phyloP scores from a whole-genome alignment of 495 filamentous ascomycete genomes.

The Aspergillus affinis region DNA sequence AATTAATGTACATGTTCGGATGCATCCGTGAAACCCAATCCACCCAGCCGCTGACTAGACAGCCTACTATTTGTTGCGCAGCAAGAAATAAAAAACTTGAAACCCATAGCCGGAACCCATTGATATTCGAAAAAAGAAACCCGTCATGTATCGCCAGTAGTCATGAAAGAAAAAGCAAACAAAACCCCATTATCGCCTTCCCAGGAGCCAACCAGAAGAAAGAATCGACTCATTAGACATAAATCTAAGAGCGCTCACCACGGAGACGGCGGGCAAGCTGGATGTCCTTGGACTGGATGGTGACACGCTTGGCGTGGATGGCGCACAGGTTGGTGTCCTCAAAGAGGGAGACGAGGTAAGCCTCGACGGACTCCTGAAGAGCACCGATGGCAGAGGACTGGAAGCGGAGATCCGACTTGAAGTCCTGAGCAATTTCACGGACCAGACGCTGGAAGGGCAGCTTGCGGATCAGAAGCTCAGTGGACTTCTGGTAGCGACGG shows the following conservation, averaged over 20 bases:
- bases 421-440: constrained; percentile 99
- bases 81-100: constrained; percentile 38
- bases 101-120: constrained; percentile 46
- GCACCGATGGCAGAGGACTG: constrained; percentile 99
- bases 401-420: constrained; percentile 99
- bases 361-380: constrained; percentile 99
- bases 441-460: constrained; percentile 99
- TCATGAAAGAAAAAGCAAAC: constrained; percentile 41
- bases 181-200: constrained; percentile 51
- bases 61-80: constrained; percentile 40
- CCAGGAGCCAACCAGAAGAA: constrained; percentile 39
- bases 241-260: constrained; percentile 80
- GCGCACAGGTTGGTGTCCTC: constrained; percentile 99
- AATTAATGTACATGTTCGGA: constrained; percentile 45
- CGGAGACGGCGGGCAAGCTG: constrained; percentile 95
- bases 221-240: constrained; percentile 28
- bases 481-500: constrained; percentile 99
- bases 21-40: constrained; percentile 37
- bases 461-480: constrained; percentile 99
- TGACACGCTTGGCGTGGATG: constrained; percentile 99
- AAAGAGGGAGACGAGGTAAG: constrained; percentile 99
- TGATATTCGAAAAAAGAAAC: constrained; percentile 47
- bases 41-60: constrained; percentile 31
- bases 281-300: constrained; percentile 94
- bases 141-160: constrained; percentile 50